Evolutionary conservation across 768 basidiomycete genomes (phyloP), one percentile per base, ranked within the genome.

Genomic region (Vararia minispora): DNA sequence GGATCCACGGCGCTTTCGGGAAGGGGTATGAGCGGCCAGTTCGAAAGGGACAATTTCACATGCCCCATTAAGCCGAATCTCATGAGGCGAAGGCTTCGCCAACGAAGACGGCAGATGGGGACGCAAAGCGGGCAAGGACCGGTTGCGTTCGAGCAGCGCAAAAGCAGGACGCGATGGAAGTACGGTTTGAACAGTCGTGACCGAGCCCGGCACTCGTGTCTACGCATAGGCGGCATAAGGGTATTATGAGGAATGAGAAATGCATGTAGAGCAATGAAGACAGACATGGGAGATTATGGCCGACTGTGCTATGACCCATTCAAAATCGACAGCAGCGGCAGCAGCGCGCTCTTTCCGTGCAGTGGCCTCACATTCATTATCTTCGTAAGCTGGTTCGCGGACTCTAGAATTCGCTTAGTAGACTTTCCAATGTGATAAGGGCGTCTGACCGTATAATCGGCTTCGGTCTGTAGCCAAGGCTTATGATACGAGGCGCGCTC

Each of bases 241-340:
- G 11, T 7, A 21, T 11, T 26, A 12, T 7, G 29, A 30, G 21
- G 5, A n/a, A n/a, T n/a, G 27, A 18, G 9, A 24, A 18, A 23
- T 18, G n/a, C n/a, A n/a, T n/a, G n/a, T n/a, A n/a, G n/a, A n/a
- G 14, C 18, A 23, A 5, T 8, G 6, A 23, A 21, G 3, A 46
- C 58, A 37, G 43, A 60, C 58, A 3, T 35, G 21, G 27, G 40
- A 40, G 8, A 45, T 37, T 25, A 45, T 51, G 6, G 20, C 38
- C 6, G 55, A 55, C 41, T 53, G 48, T 6, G 35, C 32, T 24
- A 51, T 11, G 18, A 62, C 40, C 47, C 49, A 50, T 5, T 41
- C 44, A 4, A 49, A 40, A 25, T 60, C 57, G 8, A 62, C 58
- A 5, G 57, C 58, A 25, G 46, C 47, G 3, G 47, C 53, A 8